These are phyloP conservation scores for Arthrobotrys iridis DNA, from an alignment of 2,329 filamentous ascomycete genomes.

Conservation along the genomic window DNA sequence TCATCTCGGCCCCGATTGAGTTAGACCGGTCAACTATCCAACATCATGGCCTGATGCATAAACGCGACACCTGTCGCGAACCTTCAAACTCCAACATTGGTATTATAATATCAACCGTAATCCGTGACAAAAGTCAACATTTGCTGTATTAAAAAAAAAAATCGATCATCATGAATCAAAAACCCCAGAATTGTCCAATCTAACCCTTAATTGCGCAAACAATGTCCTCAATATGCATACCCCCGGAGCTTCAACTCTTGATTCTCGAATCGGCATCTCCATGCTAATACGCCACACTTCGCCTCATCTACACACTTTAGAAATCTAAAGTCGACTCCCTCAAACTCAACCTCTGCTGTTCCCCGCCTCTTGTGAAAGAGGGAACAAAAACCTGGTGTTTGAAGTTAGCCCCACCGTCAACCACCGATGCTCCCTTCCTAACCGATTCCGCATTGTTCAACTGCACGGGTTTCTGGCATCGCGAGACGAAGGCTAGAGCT, in stretches of 20 bases:
- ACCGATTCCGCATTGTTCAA: not conserved
- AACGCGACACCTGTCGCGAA: no score
- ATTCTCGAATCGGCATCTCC: constrained; percentile 3
- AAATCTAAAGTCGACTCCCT: constrained; percentile 9
- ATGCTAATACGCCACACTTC: not conserved
- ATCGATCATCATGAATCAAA: no score
- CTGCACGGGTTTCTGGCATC: not conserved
- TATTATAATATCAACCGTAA: no score
- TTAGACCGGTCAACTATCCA: not conserved
- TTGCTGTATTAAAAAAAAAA: no score
- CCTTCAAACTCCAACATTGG: not conserved
- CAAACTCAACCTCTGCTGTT: not conserved
- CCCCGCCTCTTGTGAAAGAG: not conserved
- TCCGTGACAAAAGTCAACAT: no score
- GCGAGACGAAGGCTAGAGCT: not conserved
- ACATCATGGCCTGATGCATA: not conserved
- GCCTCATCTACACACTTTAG: not conserved
- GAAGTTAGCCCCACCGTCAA: not conserved
- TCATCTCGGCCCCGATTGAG: not conserved
- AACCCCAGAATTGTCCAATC: not conserved
- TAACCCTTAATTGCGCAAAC: not conserved
- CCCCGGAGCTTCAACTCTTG: not conserved
- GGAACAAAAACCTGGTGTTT: not conserved
- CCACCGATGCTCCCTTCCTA: not conserved
- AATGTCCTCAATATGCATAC: constrained; percentile 1